Evolutionary conservation across 139 green algal genomes (phyloP), one percentile per base, ranked within the genome.

Genomic region (Chlorella sp.): DNA sequence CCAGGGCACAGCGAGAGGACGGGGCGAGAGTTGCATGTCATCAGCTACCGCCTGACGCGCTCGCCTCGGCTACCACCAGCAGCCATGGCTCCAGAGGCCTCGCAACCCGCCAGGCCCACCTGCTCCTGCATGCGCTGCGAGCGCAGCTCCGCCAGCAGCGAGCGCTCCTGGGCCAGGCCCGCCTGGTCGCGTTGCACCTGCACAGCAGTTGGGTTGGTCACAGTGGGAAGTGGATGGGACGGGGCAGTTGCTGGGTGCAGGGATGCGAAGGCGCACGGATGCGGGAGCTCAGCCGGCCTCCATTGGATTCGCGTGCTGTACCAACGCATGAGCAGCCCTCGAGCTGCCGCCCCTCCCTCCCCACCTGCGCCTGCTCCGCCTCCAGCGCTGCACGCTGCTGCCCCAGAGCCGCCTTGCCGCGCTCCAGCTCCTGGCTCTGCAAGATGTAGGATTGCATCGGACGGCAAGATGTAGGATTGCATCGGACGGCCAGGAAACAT

Each of bases 111-210:
- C n/a, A 8, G 11, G 46, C 46, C 46, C 48, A 79, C 67, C 68
- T 85, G 80, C 51, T 85, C 80, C 43, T 51, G 48, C 48, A 78
- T 32, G 34, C 80, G 80, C 80, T 77, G 80, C 0, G 36, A 36
- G 4, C 81, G 68, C 40, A 85, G 69, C 48, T 86, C 70, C 4
- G 81, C 54, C 41, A 86, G 56, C 70, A 78, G 40, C 6, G 70
- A 41, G 28, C 56, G 54, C 69, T 86, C 81, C 54, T 86, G 81
- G 7, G 41, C 40, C 34, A 73, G 16, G 13, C 30, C 70, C 19
- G 81, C 70, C 40, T 73, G 56, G 13, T 86, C 81, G 3, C 81
- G 51, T 30, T 85, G 44, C 19, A 79, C 24, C 81, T 85, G 67
- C 80, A 68, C 5, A 13, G 30, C 30, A 70, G 13, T 22, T 30